These are phyloP conservation scores for Phytophthora colocasiae DNA, from an alignment of 352 stramenopile species.

Conservation along the genomic window DNA sequence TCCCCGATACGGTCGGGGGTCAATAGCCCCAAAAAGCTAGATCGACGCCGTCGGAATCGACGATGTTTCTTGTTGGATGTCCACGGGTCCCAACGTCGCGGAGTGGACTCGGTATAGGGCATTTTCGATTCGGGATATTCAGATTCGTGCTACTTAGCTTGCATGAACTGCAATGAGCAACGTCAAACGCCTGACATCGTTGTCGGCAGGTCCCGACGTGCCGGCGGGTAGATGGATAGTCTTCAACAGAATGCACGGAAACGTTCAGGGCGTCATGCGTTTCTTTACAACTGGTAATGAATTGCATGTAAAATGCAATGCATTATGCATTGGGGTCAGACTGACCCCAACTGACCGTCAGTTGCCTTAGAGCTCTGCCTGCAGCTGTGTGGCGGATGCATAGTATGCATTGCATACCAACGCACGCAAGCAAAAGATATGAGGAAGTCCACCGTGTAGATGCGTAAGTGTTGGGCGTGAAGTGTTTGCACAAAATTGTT, in stretches of 20 bases:
- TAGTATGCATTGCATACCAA: no score
- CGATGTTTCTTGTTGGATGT: slow-evolving; percentile 24
- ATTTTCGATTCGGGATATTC: slow-evolving; percentile 5
- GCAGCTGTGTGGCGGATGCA: slow-evolving; percentile 1
- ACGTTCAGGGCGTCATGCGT: slow-evolving; percentile 5
- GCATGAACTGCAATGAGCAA: slow-evolving; percentile 16
- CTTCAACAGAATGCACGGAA: slow-evolving; percentile 11
- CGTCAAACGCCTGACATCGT: slow-evolving; percentile 1
- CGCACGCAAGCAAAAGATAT: background rate
- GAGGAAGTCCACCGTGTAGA: no score
- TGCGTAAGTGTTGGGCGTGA: no score
- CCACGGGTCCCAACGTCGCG: slow-evolving; percentile 31
- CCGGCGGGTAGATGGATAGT: slow-evolving; percentile 26
- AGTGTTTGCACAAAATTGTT: no score
- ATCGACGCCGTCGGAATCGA: slow-evolving; percentile 10
- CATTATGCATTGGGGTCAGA: background rate
- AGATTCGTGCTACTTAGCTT: background rate
- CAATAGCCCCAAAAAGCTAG: slow-evolving; percentile 7
- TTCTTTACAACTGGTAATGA: slow-evolving; percentile 2
- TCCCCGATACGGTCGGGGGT: slow-evolving; percentile 37
- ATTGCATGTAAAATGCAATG: no score
- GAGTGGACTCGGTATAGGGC: slow-evolving; percentile 9
- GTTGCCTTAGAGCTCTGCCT: background rate
- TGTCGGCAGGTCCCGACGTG: background rate
- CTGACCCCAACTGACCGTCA: no score